These are phyloP conservation scores for Ceratocystis harringtonii DNA, from an alignment of 2,329 filamentous ascomycete genomes.

Conservation along the genomic window DNA sequence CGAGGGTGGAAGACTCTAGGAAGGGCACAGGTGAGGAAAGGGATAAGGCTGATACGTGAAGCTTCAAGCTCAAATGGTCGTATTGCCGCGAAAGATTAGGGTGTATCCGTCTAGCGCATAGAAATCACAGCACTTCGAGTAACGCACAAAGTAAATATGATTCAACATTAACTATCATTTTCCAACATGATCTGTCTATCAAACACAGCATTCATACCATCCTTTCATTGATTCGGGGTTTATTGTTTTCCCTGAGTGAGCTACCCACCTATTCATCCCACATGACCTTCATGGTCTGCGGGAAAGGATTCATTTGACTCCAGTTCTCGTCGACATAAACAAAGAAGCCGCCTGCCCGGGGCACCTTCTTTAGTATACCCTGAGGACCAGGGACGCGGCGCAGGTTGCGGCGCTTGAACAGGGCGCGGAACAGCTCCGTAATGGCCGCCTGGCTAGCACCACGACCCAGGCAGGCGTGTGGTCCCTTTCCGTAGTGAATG, in stretches of 20 bases:
- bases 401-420: conserved; percentile 47
- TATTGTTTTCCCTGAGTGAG: background rate
- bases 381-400: conserved; percentile 46
- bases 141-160: too few species aligned
- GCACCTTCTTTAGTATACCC: conserved; percentile 52
- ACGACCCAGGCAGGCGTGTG: conserved; percentile 47
- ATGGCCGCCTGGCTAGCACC: conserved; percentile 47
- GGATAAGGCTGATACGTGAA: too few species aligned
- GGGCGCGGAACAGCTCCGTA: conserved; percentile 50
- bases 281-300: conserved; percentile 38
- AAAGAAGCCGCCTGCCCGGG: conserved; percentile 37
- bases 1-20: background rate
- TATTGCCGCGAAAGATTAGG: too few species aligned
- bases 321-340: conserved; percentile 54
- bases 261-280: conserved; percentile 29
- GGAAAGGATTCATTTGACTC: conserved; percentile 34
- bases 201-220: background rate
- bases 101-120: too few species aligned
- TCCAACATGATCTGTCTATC: background rate
- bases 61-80: too few species aligned
- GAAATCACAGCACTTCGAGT: too few species aligned
- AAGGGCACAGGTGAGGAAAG: background rate
- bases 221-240: background rate
- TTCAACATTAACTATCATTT: too few species aligned
- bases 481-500: conserved; percentile 47